Evolutionary conservation across 306 rosid genomes (phyloP).

Genomic region (Oxytropis ochrocephala): DNA sequence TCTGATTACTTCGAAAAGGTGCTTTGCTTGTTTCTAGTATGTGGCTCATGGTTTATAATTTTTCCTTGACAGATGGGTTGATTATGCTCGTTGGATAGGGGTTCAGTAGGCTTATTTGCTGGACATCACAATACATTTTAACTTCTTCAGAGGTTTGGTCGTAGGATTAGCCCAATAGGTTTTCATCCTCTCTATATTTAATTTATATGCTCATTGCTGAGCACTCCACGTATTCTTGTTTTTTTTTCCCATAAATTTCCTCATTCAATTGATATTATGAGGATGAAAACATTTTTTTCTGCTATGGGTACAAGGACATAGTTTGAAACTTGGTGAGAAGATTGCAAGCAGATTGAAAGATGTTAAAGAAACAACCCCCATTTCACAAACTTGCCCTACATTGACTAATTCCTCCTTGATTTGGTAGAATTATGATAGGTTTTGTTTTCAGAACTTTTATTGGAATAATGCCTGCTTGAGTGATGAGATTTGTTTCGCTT

Average conservation of each 20-base stretch:
- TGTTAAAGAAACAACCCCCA: background rate
- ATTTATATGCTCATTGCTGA: constrained; percentile 17
- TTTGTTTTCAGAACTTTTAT: background rate
- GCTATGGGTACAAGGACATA: background rate
- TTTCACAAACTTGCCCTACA: background rate
- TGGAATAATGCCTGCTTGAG: background rate
- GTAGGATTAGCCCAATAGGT: constrained; percentile 31
- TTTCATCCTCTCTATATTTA: constrained; percentile 12
- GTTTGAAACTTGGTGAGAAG: constrained; percentile 13
- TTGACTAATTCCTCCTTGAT: background rate
- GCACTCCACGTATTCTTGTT: constrained; percentile 11
- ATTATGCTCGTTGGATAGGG: constrained; percentile 82
- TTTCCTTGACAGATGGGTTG: constrained; percentile 72
- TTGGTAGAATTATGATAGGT: background rate
- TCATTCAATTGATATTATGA: constrained; percentile 15
- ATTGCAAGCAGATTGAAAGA: constrained; percentile 11
- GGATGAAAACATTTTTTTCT: constrained; percentile 6
- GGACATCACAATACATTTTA: constrained; percentile 24
- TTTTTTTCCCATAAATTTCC: background rate
- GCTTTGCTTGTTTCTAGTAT: background rate
- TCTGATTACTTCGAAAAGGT: background rate
- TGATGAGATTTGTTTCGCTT: background rate
- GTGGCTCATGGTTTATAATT: constrained; percentile 4
- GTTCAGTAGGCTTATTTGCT: constrained; percentile 45
- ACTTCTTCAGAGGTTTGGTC: constrained; percentile 22